Evolutionary conservation across 2,329 filamentous ascomycete genomes (phyloP), one percentile per base, ranked within the genome.

Genomic region (Helotiales sp.): DNA sequence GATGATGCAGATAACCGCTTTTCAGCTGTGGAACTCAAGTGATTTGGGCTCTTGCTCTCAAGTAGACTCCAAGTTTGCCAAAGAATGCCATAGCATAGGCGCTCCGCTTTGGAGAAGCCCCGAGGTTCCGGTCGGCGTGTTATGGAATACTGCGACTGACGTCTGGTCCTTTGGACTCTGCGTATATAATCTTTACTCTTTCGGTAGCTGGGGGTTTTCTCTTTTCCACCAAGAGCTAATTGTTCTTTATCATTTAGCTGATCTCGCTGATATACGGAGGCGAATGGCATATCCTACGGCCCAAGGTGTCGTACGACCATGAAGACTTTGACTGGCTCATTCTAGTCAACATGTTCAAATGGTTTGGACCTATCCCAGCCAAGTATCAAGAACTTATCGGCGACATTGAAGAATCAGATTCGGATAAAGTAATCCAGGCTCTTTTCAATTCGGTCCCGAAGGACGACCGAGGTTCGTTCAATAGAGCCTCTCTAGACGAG

Each of bases 361-460:
- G 52, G 34, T 61, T 61, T 22, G 40, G 55, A 12, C 54, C 51
- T 6, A 58, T 58, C 17, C 54, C 47, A 2, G 48, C 24, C 5
- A 58, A 58, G 30, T 58, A 61, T 25, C 49, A 54, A 36, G 55
- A 63, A 19, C 54, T 63, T 52, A 52, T 17, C 29, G 31, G 31
- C 56, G 30, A 57, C 51, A 4, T 25, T 59, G 2, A 54, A 56
- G 40, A 29, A 61, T 10, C 25, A 54, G 22, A 56, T 55, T n/a
- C 63, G 63, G 17, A 57, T 58, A 38, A 54, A 64, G 34, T 56
- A 64, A 47, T 53, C 65, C n/a, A n/a, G n/a, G n/a, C n/a, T n/a
- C n/a, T n/a, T n/a, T n/a, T n/a, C n/a, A 55, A 71, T 62, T 36
- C 68, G 65, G 2, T 72, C 72, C 50, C 57, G 36, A 1, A 55